phyloP scores from a whole-genome alignment of 371 early-diverging fungal genomes.

The Dichotomocladium elegans region DNA sequence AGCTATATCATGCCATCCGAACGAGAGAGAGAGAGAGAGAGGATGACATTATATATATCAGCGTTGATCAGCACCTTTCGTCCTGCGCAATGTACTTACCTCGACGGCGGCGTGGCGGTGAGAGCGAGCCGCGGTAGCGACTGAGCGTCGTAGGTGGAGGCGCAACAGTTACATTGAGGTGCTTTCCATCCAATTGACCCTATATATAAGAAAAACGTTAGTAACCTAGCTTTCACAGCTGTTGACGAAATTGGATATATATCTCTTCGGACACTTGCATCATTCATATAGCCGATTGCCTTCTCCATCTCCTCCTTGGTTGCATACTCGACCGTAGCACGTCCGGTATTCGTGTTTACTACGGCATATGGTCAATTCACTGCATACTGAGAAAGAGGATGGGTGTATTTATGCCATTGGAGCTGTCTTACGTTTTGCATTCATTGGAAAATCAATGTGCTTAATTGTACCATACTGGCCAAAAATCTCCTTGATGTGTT shows the following conservation, averaged over 20 bases:
- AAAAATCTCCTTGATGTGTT: conserved; percentile 49
- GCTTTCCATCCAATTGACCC: conserved; percentile 58
- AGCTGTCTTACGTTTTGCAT: conserved; percentile 34
- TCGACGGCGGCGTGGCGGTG: conserved; percentile 23
- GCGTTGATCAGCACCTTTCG: background rate
- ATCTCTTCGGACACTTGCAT: conserved; percentile 24
- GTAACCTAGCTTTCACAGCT: too few species aligned
- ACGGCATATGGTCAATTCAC: too few species aligned
- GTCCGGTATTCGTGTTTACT: conserved; percentile 53
- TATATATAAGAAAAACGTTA: conserved; percentile 7
- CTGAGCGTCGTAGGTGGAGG: conserved; percentile 28
- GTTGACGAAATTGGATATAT: too few species aligned
- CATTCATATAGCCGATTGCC: conserved; percentile 56
- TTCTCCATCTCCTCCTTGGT: conserved; percentile 49
- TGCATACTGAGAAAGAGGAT: background rate
- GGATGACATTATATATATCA: background rate
- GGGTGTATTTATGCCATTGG: background rate
- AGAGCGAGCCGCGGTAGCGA: conserved; percentile 28
- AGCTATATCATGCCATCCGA: conserved; percentile 2
- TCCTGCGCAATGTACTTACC: conserved; percentile 10
- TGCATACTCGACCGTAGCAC: conserved; percentile 54
- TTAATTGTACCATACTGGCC: conserved; percentile 33
- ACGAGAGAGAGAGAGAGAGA: background rate
- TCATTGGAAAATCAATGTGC: conserved; percentile 38
- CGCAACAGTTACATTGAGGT: conserved; percentile 21